Percentiles rank a stretch among this genome's conserved stretches.
Conservation (phyloP, 2,329 filamentous ascomycete genomes). For the Fusarium temperatum region DNA sequence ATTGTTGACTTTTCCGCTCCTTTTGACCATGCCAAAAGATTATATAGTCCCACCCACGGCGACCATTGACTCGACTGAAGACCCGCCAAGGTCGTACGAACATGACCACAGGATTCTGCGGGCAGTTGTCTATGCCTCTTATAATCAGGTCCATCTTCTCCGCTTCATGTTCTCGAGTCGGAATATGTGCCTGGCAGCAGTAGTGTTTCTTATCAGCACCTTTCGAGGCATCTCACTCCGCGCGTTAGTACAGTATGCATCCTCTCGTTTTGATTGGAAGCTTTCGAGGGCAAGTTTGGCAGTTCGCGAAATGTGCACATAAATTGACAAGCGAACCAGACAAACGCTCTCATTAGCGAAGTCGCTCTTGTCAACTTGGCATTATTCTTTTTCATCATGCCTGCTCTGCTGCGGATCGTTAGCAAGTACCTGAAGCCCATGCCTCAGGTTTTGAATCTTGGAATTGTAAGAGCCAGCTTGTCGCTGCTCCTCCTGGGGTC, state of each 20-base stretch:
- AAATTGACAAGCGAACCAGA: not conserved
- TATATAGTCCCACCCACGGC: accelerated
- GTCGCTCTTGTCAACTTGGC: not conserved
- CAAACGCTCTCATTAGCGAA: not conserved
- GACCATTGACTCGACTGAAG: no score
- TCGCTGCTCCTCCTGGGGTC: not conserved
- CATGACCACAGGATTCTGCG: accelerated
- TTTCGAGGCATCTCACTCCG: not conserved
- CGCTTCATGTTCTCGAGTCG: no score
- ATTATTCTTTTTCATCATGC: not conserved
- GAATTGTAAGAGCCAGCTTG: not conserved
- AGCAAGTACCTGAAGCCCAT: not conserved
- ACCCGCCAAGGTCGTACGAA: accelerated
- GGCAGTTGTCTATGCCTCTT: no score
- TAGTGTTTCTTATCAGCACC: not conserved
- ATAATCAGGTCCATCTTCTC: not conserved
- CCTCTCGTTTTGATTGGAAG: no score
- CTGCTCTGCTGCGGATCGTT: not conserved
- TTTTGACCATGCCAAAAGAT: not conserved
- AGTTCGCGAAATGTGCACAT: no score
- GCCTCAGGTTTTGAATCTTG: not conserved
- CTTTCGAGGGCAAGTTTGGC: not conserved
- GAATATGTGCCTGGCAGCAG: not conserved
- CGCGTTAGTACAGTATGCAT: not conserved
- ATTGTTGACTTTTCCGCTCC: not conserved